Conservation (phyloP, 305 asterid genomes). For the Striga hermonthica region DNA sequence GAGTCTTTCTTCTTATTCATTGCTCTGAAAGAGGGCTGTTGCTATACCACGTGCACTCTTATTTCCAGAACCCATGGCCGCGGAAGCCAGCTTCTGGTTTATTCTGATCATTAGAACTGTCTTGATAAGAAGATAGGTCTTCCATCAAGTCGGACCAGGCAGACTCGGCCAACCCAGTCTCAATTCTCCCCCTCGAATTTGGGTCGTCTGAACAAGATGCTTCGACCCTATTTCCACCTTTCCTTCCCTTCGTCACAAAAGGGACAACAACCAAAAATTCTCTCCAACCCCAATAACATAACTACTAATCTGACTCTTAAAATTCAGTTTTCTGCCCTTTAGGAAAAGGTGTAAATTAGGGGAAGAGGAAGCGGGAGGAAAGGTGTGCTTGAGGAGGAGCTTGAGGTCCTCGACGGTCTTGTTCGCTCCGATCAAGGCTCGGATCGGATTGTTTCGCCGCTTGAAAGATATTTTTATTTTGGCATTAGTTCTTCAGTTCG, state of each 20-base stretch:
- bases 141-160: too few species aligned
- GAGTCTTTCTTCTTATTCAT: conserved; percentile 38
- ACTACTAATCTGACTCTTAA: conserved; percentile 52
- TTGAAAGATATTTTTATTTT: too few species aligned
- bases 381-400: conserved; percentile 48
- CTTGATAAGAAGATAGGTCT: conserved; percentile 48
- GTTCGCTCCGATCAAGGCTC: conserved; percentile 42
- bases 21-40: conserved; percentile 32
- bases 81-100: conserved; percentile 33
- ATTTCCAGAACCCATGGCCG: conserved; percentile 30
- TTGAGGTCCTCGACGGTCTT: conserved; percentile 62
- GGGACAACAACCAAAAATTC: conserved; percentile 75
- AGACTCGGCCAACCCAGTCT: too few species aligned
- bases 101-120: conserved; percentile 30
- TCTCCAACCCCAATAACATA: conserved; percentile 48
- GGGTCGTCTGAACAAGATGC: too few species aligned
- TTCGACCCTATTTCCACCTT: too few species aligned
- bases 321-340: conserved; percentile 71
- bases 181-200: too few species aligned
- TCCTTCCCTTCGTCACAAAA: conserved; percentile 53
- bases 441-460: conserved; percentile 66
- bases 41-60: too few species aligned
- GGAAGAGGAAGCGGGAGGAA: conserved; percentile 61
- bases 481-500: too few species aligned
- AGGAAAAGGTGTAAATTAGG: conserved; percentile 74